A percentile compares a stretch with the other conserved stretches of the same genome.
Evolutionary conservation across 352 stramenopile species (phyloP).

Genomic region (Globisporangium okanoganense): DNA sequence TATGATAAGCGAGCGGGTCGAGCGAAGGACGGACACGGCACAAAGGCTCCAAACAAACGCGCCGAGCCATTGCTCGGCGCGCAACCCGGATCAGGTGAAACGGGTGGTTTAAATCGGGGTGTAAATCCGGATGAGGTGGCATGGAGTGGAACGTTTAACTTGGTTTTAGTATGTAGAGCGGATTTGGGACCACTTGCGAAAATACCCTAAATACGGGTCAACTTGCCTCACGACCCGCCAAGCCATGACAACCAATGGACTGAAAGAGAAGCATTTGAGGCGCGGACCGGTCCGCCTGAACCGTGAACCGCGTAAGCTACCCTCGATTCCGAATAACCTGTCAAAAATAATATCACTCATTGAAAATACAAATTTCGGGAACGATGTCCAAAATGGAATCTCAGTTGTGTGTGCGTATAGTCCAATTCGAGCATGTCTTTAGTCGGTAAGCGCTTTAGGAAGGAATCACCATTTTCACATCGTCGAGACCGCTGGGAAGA

Average conservation of each 20-base stretch:
- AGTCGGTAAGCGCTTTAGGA: background rate
- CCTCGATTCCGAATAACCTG: background rate
- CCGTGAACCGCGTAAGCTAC: conserved; percentile 1
- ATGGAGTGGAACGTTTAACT: background rate
- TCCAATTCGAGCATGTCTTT: background rate
- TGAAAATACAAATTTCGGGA: background rate
- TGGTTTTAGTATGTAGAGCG: background rate
- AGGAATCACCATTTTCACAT: background rate
- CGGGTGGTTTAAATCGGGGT: background rate
- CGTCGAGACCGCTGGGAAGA: background rate
- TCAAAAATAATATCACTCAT: background rate
- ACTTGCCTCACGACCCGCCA: background rate
- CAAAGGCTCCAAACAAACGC: conserved; percentile 1
- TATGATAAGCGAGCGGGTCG: conserved; percentile 20
- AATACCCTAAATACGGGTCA: conserved; percentile 9
- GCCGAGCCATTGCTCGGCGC: conserved; percentile 1
- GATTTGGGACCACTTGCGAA: conserved; percentile 3
- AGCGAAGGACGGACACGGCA: background rate
- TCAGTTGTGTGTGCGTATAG: background rate
- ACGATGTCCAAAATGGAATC: background rate
- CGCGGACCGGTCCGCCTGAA: conserved; percentile 1
- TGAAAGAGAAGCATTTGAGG: conserved; percentile 8
- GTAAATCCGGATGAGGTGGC: background rate
- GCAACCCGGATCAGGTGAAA: conserved; percentile 2
- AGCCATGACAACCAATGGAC: conserved; percentile 32